A percentile compares a stretch with the other conserved stretches of the same genome.
These are phyloP conservation scores for Sugiyamaella castrensis DNA, from an alignment of 1,139 yeast species.

Conservation along the genomic window DNA sequence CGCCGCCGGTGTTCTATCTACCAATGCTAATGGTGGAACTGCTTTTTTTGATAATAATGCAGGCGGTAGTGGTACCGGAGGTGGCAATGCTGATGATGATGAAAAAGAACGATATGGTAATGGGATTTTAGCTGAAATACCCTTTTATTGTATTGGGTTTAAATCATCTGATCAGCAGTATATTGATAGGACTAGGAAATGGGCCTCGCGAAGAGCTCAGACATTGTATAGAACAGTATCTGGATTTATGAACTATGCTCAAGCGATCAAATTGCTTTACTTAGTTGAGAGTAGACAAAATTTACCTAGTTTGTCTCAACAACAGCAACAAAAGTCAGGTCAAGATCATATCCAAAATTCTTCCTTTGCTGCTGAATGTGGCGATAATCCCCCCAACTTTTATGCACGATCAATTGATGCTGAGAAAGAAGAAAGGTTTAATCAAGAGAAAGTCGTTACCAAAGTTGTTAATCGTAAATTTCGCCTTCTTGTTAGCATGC, in stretches of 20 bases:
- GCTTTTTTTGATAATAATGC: not conserved
- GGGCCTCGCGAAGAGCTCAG: conserved; percentile 80
- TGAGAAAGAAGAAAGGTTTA: conserved; percentile 40
- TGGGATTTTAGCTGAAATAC: conserved; percentile 46
- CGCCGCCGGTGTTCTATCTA: not conserved
- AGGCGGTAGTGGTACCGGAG: not conserved
- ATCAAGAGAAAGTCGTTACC: conserved; percentile 36
- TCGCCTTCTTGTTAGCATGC: conserved; percentile 68
- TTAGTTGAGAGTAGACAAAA: conserved; percentile 49
- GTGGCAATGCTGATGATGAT: not conserved
- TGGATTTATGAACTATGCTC: conserved; percentile 69
- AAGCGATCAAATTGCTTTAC: conserved; percentile 64
- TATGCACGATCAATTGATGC: conserved; percentile 16
- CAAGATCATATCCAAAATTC: too few relatives aligned
- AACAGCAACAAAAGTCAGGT: not conserved
- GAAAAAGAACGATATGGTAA: not conserved
- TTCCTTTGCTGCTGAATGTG: not conserved
- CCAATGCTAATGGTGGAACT: not conserved
- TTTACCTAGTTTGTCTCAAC: not conserved
- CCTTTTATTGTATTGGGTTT: conserved; percentile 70
- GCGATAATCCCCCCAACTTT: not conserved
- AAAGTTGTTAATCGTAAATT: conserved; percentile 62
- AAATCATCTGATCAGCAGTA: conserved; percentile 59
- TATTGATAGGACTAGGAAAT: conserved; percentile 65
- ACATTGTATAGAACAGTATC: conserved; percentile 74